Base-by-base conservation (phyloP, 140 eudicot genomes). In the Bidens hawaiensis region DNA sequence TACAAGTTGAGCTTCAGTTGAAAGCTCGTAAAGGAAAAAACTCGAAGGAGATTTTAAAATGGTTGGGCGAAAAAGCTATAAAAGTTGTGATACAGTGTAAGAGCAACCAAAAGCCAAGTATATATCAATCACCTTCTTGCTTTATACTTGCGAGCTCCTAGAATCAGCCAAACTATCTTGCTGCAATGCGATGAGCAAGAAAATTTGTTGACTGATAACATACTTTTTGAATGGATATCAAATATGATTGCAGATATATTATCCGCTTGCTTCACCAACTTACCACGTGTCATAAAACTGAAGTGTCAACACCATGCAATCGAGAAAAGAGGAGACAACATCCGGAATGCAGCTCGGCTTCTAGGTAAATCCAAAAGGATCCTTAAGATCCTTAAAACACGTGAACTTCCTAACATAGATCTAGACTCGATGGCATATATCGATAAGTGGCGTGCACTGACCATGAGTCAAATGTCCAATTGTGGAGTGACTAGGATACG, bases 41-140 rank as follows among this genome's bases (percentile, higher is more conserved):
- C 13, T 38, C 66, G 5, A 38, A 60, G 18, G 52, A 60, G 66
- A 60, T 60, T 22, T 33, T 60, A 21, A 28, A 22, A 6, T 60
- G 66, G 66, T 60, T 60, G 34, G 30, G 66, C 21, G 52, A 38
- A 5, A 22, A 60, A 60, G 18, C 65, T 6, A 1, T 6, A 40
- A 24, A 60, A 23, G 40, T 22, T 22, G 19, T 60, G 66, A 22
- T 21, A 60, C 6, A 12, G 33, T 60, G 22, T 13, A 60, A 38
- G 14, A 14, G 10, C 6, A 2, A 1, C 23, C 21, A 38, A 40
- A 60, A 13, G 4, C 16, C 21, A 13, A 60, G 36, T 10, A 16
- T 60, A 5, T 10, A 58, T 18, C 36, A 60, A 6, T 38, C 66
- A 13, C 12, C 23, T 13, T 48, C 19, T 3, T 2, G 38, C 14